phyloP scores from a whole-genome alignment of 805 yeast genomes.

The Yamadazyma endophytica region DNA sequence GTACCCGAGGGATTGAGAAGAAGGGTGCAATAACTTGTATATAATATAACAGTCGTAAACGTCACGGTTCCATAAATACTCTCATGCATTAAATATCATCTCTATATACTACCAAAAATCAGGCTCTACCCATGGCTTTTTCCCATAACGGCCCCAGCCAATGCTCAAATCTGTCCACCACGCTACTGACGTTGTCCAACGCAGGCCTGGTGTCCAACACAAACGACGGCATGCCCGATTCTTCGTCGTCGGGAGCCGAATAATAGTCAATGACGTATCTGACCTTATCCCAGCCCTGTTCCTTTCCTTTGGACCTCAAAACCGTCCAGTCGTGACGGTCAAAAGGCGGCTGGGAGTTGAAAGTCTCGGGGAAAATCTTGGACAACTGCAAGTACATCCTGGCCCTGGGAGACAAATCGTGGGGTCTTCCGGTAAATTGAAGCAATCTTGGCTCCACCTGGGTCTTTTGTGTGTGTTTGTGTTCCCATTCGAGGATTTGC shows the following conservation, averaged over 20 bases:
- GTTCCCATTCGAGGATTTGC: constrained; percentile 90
- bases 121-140: constrained; percentile 71
- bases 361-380: constrained; percentile 65
- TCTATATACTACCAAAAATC: no score
- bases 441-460: constrained; percentile 68
- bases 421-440: constrained; percentile 89
- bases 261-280: constrained; percentile 95
- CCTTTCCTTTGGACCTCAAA: constrained; percentile 51
- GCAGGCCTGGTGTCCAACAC: constrained; percentile 95
- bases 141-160: constrained; percentile 68
- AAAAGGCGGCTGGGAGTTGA: constrained; percentile 81
- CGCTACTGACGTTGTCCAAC: constrained; percentile 61
- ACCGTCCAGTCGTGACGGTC: constrained; percentile 99
- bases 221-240: constrained; percentile 86
- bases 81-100: no score
- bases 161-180: constrained; percentile 62
- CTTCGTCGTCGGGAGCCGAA: constrained; percentile 88
- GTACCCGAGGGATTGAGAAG: no score
- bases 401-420: constrained; percentile 84
- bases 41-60: no score
- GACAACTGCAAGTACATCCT: constrained; percentile 61
- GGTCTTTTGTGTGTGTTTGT: constrained; percentile 54
- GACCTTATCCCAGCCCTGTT: constrained; percentile 60
- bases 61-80: no score
- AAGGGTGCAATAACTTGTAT: no score